A percentile compares a stretch with the other conserved stretches of the same genome.
Conservation (phyloP, 805 yeast genomes). For the Starmerella stigmatis region DNA sequence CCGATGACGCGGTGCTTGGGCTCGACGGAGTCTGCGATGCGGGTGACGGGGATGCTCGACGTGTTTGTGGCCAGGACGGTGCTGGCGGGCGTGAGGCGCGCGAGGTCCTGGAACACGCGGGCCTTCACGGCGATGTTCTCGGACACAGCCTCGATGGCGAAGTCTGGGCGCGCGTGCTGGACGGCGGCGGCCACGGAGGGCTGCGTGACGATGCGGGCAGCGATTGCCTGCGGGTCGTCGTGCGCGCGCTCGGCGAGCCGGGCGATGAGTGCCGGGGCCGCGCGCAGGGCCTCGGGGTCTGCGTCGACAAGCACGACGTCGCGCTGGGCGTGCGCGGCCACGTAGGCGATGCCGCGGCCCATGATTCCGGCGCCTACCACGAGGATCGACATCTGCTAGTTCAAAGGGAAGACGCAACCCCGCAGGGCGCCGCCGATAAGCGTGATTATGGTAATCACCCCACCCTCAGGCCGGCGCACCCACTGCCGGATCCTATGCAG, state of each 20-base stretch:
- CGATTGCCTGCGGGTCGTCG: constrained; percentile 28
- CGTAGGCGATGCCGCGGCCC: constrained; percentile 38
- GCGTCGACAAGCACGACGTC: constrained; percentile 32
- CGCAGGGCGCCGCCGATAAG: too few species aligned
- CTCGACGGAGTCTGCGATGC: constrained; percentile 35
- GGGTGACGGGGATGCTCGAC: constrained; percentile 36
- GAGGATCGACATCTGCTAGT: constrained; percentile 8
- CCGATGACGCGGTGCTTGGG: constrained; percentile 36
- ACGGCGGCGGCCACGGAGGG: constrained; percentile 25
- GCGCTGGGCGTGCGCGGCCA: constrained; percentile 34
- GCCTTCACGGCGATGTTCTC: constrained; percentile 33
- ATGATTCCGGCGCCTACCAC: constrained; percentile 37
- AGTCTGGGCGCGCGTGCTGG: constrained; percentile 29
- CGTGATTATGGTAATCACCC: too few species aligned
- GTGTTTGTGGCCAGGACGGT: constrained; percentile 36
- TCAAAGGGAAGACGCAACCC: neutral
- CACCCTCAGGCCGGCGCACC: too few species aligned
- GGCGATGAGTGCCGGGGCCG: constrained; percentile 30
- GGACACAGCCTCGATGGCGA: constrained; percentile 38
- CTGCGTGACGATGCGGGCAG: neutral
- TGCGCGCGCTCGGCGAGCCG: constrained; percentile 31
- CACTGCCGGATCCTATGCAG: too few species aligned
- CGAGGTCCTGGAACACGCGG: constrained; percentile 30
- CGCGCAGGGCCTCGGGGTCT: constrained; percentile 28
- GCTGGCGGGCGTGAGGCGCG: constrained; percentile 20